Evolutionary conservation across 2,329 filamentous ascomycete genomes (phyloP).

Genomic region (Neocatenulostroma microsporum): DNA sequence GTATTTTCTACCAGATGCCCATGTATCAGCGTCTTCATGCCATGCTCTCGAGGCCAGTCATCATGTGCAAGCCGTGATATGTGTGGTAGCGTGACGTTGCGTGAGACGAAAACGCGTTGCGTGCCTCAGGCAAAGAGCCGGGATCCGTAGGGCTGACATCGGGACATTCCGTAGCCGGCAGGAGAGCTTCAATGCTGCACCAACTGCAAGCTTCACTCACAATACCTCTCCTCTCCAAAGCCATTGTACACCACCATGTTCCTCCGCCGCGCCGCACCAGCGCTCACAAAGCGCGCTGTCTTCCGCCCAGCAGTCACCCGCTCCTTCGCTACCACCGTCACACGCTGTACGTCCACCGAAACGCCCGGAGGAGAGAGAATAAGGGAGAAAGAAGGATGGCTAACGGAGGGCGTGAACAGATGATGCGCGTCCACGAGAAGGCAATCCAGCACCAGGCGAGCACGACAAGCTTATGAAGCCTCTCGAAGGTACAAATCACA

Average conservation of each 20-base stretch:
- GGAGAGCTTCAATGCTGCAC: no score
- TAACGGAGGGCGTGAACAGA: constrained; percentile 1
- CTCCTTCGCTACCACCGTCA: constrained; percentile 41
- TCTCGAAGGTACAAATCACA: constrained; percentile 41
- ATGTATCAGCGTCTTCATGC: no score
- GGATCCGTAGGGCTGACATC: no score
- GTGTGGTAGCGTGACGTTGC: no score
- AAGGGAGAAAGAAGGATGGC: neutral
- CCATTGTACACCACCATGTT: constrained; percentile 35
- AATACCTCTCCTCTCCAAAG: no score
- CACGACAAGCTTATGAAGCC: constrained; percentile 35
- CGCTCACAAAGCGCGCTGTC: constrained; percentile 39
- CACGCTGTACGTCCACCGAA: constrained; percentile 37
- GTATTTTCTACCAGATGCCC: no score
- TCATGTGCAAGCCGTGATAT: no score
- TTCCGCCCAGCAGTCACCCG: constrained; percentile 33
- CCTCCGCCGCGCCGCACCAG: constrained; percentile 44
- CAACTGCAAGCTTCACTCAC: no score
- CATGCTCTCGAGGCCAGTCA: no score
- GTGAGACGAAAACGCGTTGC: no score
- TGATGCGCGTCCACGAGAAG: constrained; percentile 8
- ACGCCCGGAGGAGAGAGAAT: neutral
- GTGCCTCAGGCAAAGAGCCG: no score
- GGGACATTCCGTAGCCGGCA: no score
- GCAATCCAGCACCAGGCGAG: constrained; percentile 33